Evolutionary conservation across 495 filamentous ascomycete species (phyloP), one percentile per base, ranked within the genome.

Genomic region (Massariosphaeria phaeospora): DNA sequence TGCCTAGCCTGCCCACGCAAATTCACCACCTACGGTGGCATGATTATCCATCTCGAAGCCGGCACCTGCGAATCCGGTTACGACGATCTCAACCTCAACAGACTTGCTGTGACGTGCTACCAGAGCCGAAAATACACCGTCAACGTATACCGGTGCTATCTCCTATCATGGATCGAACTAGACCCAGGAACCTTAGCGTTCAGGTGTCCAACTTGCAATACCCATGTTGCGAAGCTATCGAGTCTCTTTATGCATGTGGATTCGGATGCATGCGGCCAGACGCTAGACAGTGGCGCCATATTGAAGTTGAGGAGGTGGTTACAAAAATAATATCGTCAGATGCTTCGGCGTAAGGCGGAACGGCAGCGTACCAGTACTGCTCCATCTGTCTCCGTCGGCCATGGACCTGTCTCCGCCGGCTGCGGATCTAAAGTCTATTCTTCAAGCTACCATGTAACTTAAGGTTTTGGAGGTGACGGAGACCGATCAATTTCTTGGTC

Each of bases 31-130:
- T 49, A 49, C 30, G 46, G 46, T 11, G 52, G 42, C 10, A 55
- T 55, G 52, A 39, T 55, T 17, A 55, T 55, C 33, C 52, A 55
- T 23, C 43, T 55, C 1, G 52, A 48, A 46, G 10, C 30, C 20
- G 52, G 52, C 7, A 40, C 42, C n/a, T 55, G 52, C 30, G 33
- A 20, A 29, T 55, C 54, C 9, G 45, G 46, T 15, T 43, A 50
- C 36, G 29, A 57, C 12, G 25, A 11, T 23, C 26, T 33, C 11
- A 44, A 55, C 21, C 24, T 55, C 30, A 48, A 55, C 43, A 39
- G 41, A 29, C 41, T 33, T 5, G 42, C 42, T 25, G 43, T 44
- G 1, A 48, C 27, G 42, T 55, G 42, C 30, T 55, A 23, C 33
- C 52, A 55, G 18, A 48, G 52, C 43, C 12, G 34, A 18, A 27